Evolutionary conservation across 2,329 filamentous ascomycete genomes (phyloP).

Genomic region (Zymoseptoria passerinii): DNA sequence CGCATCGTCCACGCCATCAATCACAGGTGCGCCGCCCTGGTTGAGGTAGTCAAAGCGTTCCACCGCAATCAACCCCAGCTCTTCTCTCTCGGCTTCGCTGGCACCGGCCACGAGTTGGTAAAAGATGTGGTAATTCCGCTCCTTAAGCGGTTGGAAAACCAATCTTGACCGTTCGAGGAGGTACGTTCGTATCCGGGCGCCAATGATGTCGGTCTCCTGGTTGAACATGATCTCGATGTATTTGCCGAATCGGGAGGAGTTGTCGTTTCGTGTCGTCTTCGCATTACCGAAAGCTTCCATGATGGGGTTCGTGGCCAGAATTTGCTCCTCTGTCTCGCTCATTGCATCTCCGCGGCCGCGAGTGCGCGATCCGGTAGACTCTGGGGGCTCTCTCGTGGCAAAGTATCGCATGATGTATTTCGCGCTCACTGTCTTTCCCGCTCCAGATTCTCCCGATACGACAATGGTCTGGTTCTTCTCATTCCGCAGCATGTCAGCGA

Average conservation of each 20-base stretch:
- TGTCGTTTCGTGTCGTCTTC: slow-evolving; percentile 99
- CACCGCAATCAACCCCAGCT: slow-evolving; percentile 68
- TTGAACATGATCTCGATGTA: slow-evolving; percentile 99
- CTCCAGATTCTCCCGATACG: slow-evolving; percentile 97
- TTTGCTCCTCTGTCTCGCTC: slow-evolving; percentile 98
- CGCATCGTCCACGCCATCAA: slow-evolving; percentile 92
- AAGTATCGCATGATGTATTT: slow-evolving; percentile 99
- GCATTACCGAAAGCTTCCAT: slow-evolving; percentile 99
- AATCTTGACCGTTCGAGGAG: slow-evolving; percentile 88
- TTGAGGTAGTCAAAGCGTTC: slow-evolving; percentile 96
- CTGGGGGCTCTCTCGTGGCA: slow-evolving; percentile 88
- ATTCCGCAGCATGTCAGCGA: slow-evolving; percentile 96
- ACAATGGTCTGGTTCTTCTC: slow-evolving; percentile 96
- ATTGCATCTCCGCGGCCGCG: slow-evolving; percentile 71
- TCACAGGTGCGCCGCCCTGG: slow-evolving; percentile 81
- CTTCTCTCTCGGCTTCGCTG: slow-evolving; percentile 71
- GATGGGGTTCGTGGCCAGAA: slow-evolving; percentile 94
- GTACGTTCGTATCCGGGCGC: slow-evolving; percentile 94
- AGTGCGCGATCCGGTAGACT: slow-evolving; percentile 68
- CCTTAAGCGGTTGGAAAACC: slow-evolving; percentile 94
- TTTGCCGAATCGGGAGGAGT: slow-evolving; percentile 97
- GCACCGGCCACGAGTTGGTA: slow-evolving; percentile 93
- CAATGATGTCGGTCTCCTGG: slow-evolving; percentile 88
- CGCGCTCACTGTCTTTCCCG: slow-evolving; percentile 96
- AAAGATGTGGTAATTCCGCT: slow-evolving; percentile 98